phyloP scores from a whole-genome alignment of 805 yeast genomes.

The Hanseniaspora pseudoguilliermondii region DNA sequence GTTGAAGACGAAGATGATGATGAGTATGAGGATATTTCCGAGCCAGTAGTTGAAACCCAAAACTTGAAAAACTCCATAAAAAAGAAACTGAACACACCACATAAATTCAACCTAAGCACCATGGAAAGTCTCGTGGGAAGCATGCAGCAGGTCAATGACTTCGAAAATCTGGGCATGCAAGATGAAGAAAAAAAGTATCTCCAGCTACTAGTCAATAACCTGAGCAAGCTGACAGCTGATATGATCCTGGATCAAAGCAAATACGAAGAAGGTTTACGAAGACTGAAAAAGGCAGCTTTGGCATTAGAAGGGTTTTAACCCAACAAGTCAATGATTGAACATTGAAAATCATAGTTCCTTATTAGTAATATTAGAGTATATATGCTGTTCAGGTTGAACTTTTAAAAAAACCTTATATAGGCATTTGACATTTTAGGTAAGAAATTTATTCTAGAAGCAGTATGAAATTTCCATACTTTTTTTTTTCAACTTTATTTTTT shows the following conservation, averaged over 20 bases:
- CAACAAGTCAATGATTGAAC: no score
- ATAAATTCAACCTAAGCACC: background rate
- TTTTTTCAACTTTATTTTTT: no score
- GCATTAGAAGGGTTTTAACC: slow-evolving; percentile 89
- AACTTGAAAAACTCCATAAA: background rate
- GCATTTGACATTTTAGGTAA: background rate
- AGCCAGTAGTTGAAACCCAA: background rate
- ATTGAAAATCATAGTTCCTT: no score
- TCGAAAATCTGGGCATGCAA: slow-evolving; percentile 60
- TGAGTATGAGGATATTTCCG: slow-evolving; percentile 6
- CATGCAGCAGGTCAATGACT: slow-evolving; percentile 32
- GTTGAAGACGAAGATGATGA: slow-evolving; percentile 3
- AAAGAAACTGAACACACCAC: slow-evolving; percentile 25
- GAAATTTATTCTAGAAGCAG: no score
- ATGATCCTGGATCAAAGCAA: slow-evolving; percentile 77
- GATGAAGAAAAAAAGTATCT: slow-evolving; percentile 62
- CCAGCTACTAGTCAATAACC: slow-evolving; percentile 74
- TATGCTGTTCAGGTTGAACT: no score
- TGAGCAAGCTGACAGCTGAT: slow-evolving; percentile 76
- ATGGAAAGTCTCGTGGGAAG: background rate
- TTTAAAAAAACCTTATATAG: no score
- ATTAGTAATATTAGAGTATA: no score
- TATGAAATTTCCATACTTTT: no score
- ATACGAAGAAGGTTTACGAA: slow-evolving; percentile 62
- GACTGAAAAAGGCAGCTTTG: slow-evolving; percentile 69